phyloP scores from a whole-genome alignment of 2,329 filamentous ascomycete species.

The Fusarium piperis region DNA sequence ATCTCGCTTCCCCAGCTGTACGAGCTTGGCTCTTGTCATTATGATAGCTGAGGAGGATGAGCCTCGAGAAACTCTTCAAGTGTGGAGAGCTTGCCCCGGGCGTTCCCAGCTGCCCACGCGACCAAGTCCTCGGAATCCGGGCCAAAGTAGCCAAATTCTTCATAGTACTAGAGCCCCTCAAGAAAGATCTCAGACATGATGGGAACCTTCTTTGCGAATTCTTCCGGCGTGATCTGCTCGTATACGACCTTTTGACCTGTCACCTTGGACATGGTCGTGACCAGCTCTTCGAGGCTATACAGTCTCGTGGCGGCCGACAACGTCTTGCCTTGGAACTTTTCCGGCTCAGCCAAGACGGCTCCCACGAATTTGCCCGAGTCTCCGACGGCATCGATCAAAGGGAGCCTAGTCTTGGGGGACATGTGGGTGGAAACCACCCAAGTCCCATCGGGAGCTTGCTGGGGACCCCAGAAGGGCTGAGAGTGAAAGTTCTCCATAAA shows the following conservation, averaged over 20 bases:
- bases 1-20: neutral
- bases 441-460: conserved; percentile 43
- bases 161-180: conserved; percentile 3
- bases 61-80: conserved; percentile 35
- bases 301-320: conserved; percentile 56
- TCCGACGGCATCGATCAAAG: conserved; percentile 54
- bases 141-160: conserved; percentile 40
- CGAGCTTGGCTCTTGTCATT: neutral
- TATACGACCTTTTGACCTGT: conserved; percentile 49
- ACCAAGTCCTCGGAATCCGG: conserved; percentile 25
- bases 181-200: conserved; percentile 16
- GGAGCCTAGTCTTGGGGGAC: conserved; percentile 46
- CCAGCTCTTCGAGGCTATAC: conserved; percentile 51
- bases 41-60: conserved; percentile 19
- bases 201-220: conserved; percentile 27
- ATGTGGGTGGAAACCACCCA: conserved; percentile 37
- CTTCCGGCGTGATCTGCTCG: conserved; percentile 31
- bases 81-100: conserved; percentile 30
- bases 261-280: conserved; percentile 49
- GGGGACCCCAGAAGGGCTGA: conserved; percentile 41
- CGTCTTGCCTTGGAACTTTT: conserved; percentile 53
- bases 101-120: conserved; percentile 32
- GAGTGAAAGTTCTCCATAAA: conserved; percentile 54
- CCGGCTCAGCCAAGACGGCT: conserved; percentile 54
- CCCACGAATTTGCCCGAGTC: conserved; percentile 57